Evolutionary conservation across 768 basidiomycete species (phyloP).

Genomic region (Amanita subjunquillea): DNA sequence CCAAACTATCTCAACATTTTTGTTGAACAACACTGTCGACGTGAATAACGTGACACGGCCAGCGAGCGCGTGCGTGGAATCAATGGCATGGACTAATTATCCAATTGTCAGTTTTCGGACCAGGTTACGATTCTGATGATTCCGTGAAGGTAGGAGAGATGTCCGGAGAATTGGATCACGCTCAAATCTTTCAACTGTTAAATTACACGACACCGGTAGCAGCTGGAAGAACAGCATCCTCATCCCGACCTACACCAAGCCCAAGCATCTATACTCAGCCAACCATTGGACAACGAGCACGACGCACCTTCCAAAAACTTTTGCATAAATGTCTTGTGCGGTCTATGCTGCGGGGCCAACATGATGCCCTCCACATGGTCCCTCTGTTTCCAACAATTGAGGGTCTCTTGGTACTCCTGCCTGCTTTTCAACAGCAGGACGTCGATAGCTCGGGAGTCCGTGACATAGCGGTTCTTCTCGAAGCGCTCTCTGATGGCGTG

Average conservation of each 20-base stretch:
- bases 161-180: too few species aligned
- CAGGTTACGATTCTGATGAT: too few species aligned
- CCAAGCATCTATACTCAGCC: not conserved
- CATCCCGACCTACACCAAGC: conserved; percentile 1
- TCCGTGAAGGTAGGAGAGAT: not conserved
- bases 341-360: conserved; percentile 32
- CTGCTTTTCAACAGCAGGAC: conserved; percentile 74
- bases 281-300: not conserved
- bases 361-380: conserved; percentile 73
- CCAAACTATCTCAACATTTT: too few species aligned
- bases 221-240: conserved; percentile 2
- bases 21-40: too few species aligned
- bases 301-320: conserved; percentile 75
- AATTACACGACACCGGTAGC: conserved; percentile 1
- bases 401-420: conserved; percentile 87
- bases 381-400: conserved; percentile 90
- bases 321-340: conserved; percentile 62
- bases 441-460: conserved; percentile 77
- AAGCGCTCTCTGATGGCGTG: conserved; percentile 79
- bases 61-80: not conserved
- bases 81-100: too few species aligned
- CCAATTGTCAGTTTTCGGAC: too few species aligned
- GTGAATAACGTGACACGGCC: too few species aligned
- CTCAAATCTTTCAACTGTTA: not conserved
- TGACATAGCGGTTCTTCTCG: conserved; percentile 75